These are phyloP conservation scores for Epichloe coenophiala DNA, from an alignment of 2,329 filamentous ascomycete genomes.

Conservation along the genomic window DNA sequence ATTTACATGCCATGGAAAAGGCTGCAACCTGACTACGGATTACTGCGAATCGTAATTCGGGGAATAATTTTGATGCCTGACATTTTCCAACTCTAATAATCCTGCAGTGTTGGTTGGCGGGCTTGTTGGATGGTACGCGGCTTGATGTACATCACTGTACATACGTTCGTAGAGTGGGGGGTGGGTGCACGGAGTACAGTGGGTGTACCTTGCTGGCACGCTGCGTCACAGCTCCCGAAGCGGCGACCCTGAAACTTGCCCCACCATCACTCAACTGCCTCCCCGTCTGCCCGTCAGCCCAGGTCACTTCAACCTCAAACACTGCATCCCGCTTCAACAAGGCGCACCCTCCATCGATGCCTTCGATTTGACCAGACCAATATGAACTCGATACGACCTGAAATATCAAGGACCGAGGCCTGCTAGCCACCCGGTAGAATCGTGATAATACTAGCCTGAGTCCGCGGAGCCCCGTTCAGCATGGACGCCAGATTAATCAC, in stretches of 20 bases:
- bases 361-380: neutral
- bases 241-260: neutral
- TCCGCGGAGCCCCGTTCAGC: neutral
- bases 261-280: neutral
- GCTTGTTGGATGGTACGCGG: too few relatives aligned
- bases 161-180: too few relatives aligned
- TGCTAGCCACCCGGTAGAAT: neutral
- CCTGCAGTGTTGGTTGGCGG: too few relatives aligned
- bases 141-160: too few relatives aligned
- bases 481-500: conserved; percentile 18
- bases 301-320: neutral
- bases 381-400: neutral
- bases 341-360: neutral
- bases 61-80: too few relatives aligned
- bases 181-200: too few relatives aligned
- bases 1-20: neutral
- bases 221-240: neutral
- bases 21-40: neutral
- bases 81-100: too few relatives aligned
- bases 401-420: neutral
- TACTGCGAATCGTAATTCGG: too few relatives aligned
- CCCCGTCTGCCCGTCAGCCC: neutral
- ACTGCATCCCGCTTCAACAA: neutral
- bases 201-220: neutral
- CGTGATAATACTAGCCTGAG: neutral